Conservation (phyloP, 768 basidiomycete genomes). For the Lentinus tigrinus region DNA sequence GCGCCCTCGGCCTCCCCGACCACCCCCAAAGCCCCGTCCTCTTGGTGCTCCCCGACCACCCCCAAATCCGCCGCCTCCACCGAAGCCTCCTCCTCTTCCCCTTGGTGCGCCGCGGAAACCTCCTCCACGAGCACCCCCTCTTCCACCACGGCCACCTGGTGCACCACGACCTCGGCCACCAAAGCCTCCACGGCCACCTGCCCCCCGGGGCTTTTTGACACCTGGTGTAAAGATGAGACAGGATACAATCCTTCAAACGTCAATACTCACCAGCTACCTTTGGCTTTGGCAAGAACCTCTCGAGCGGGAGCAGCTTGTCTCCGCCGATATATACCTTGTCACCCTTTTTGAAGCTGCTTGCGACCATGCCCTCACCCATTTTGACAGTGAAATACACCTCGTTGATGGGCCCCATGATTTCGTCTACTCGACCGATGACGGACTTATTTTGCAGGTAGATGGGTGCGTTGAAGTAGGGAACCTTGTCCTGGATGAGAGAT, state of each 20-base stretch:
- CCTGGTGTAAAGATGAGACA: constrained; percentile 31
- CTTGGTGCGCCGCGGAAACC: constrained; percentile 32
- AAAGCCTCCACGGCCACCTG: constrained; percentile 27
- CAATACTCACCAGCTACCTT: constrained; percentile 67
- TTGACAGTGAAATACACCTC: constrained; percentile 98
- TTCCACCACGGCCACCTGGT: constrained; percentile 25
- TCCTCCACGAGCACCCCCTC: constrained; percentile 21
- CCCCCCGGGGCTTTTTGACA: constrained; percentile 30
- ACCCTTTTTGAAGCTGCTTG: constrained; percentile 93
- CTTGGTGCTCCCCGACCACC: constrained; percentile 46
- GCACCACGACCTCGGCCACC: constrained; percentile 21
- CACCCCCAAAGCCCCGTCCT: constrained; percentile 36
- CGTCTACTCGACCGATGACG: constrained; percentile 94
- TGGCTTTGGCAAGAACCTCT: constrained; percentile 95
- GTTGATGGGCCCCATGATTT: constrained; percentile 99
- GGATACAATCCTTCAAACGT: constrained; percentile 13
- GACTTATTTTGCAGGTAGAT: constrained; percentile 98
- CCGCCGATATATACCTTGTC: constrained; percentile 97
- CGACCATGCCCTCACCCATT: constrained; percentile 95
- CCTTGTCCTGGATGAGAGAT: constrained; percentile 81
- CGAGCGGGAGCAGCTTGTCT: constrained; percentile 96
- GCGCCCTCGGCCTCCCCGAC: constrained; percentile 39
- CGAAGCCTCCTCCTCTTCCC: constrained; percentile 40
- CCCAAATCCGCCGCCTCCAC: constrained; percentile 44
- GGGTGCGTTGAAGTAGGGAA: constrained; percentile 98